A percentile compares a stretch with the other conserved stretches of the same genome.
These are phyloP conservation scores for Trifolium dubium DNA, from an alignment of 306 rosid species.

Conservation along the genomic window DNA sequence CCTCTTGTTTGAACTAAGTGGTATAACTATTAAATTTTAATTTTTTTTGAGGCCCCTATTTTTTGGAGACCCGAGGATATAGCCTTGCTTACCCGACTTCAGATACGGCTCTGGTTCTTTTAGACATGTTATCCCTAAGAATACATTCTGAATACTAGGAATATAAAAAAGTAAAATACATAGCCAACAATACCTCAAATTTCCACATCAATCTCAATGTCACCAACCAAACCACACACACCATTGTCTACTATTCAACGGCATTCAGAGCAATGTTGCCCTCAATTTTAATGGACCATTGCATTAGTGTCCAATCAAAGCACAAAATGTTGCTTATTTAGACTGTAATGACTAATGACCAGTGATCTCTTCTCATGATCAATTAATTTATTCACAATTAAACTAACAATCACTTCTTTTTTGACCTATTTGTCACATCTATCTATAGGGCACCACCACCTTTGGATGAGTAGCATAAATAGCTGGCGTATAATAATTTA, in stretches of 20 bases:
- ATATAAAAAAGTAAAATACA: no score
- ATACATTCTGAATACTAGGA: no score
- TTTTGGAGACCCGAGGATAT: no score
- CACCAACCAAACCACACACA: slow-evolving; percentile 29
- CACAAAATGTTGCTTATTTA: slow-evolving; percentile 31
- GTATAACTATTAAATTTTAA: no score
- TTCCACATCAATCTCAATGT: neutral
- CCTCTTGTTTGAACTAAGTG: no score
- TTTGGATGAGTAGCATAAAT: neutral
- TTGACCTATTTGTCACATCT: slow-evolving; percentile 35
- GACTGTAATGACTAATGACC: neutral
- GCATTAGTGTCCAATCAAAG: slow-evolving; percentile 38
- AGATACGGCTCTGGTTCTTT: no score
- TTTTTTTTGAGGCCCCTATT: no score
- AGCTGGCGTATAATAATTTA: neutral
- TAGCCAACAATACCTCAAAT: neutral
- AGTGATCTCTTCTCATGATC: neutral
- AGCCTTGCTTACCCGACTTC: no score
- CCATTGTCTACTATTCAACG: slow-evolving; percentile 11
- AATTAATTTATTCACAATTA: slow-evolving; percentile 7
- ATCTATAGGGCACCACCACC: neutral
- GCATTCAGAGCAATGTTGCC: slow-evolving; percentile 3
- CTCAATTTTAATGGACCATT: neutral
- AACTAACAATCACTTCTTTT: slow-evolving; percentile 28
- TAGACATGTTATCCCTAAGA: no score